phyloP scores from a whole-genome alignment of 208 protist species.

The Trypanosoma mega region DNA sequence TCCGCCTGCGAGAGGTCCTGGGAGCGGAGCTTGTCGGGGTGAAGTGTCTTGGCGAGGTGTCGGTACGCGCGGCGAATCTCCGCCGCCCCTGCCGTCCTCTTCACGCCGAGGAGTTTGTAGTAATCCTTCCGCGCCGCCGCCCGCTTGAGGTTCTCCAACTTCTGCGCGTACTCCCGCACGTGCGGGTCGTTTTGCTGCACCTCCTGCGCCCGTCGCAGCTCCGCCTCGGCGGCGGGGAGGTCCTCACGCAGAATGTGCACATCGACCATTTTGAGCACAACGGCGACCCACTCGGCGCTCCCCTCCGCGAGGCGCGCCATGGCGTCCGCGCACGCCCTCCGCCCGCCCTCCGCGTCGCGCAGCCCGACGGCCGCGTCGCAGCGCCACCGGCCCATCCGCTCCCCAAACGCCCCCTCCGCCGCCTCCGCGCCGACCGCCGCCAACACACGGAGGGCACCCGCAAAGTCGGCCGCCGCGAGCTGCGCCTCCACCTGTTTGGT shows the following conservation, averaged over 20 bases:
- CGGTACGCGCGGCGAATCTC: constrained; percentile 92
- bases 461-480: constrained; percentile 51
- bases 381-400: constrained; percentile 71
- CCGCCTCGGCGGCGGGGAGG: constrained; percentile 51
- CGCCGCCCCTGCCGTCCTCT: constrained; percentile 64
- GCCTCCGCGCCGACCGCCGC: constrained; percentile 45
- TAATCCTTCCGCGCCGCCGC: constrained; percentile 81
- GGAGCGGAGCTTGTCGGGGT: constrained; percentile 88
- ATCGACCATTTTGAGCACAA: constrained; percentile 66
- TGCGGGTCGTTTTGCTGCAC: constrained; percentile 32
- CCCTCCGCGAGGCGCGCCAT: constrained; percentile 42
- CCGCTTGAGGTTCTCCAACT: constrained; percentile 61
- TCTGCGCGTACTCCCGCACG: constrained; percentile 38
- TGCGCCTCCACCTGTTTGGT: constrained; percentile 29
- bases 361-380: constrained; percentile 72
- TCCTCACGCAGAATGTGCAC: constrained; percentile 82
- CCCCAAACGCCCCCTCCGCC: constrained; percentile 50
- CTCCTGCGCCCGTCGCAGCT: constrained; percentile 26
- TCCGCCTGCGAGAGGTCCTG: constrained; percentile 67
- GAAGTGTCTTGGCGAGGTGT: constrained; percentile 81
- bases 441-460: constrained; percentile 44
- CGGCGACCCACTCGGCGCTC: constrained; percentile 42
- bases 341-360: constrained; percentile 51
- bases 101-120: constrained; percentile 91
- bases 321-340: constrained; percentile 44